A percentile compares a stretch with the other conserved stretches of the same genome.
Evolutionary conservation across 768 basidiomycete species (phyloP).

Genomic region (Albatrellus ellisii): DNA sequence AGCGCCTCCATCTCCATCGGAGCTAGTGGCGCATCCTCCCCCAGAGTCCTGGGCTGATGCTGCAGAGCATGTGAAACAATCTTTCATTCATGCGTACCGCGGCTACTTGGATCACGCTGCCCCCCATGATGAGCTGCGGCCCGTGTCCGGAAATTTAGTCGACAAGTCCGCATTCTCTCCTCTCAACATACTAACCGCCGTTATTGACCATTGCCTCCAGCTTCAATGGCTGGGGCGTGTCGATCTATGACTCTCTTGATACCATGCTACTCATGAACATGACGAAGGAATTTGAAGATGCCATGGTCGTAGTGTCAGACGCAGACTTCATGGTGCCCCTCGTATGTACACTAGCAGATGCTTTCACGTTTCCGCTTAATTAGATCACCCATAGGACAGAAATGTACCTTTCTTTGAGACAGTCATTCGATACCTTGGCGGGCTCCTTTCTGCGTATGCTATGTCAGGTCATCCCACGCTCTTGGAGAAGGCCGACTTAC

Average conservation of each 20-base stretch:
- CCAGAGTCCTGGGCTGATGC: slow-evolving; percentile 34
- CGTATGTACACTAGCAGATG: slow-evolving; percentile 19
- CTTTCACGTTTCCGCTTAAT: not conserved
- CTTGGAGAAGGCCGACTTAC: slow-evolving; percentile 56
- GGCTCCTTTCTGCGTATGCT: slow-evolving; percentile 72
- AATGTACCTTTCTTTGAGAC: slow-evolving; percentile 35
- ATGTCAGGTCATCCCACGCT: slow-evolving; percentile 50
- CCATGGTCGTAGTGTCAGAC: slow-evolving; percentile 36
- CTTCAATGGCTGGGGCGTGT: slow-evolving; percentile 72
- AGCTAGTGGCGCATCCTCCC: not conserved
- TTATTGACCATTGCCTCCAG: slow-evolving; percentile 21
- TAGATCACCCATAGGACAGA: not conserved
- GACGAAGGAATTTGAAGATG: slow-evolving; percentile 52
- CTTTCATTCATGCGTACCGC: slow-evolving; percentile 56
- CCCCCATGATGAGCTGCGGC: slow-evolving; percentile 50
- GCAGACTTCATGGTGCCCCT: slow-evolving; percentile 33
- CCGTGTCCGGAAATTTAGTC: slow-evolving; percentile 30
- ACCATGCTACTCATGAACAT: slow-evolving; percentile 75
- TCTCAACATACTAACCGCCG: not conserved
- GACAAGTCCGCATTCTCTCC: slow-evolving; percentile 25
- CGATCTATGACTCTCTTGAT: slow-evolving; percentile 70
- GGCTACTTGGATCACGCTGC: slow-evolving; percentile 51
- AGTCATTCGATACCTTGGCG: slow-evolving; percentile 86
- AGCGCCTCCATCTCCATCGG: not conserved
- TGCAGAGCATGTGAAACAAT: slow-evolving; percentile 42